Evolutionary conservation across 768 basidiomycete species (phyloP), one percentile per base, ranked within the genome.

Genomic region (Podaxis mareebaensis): DNA sequence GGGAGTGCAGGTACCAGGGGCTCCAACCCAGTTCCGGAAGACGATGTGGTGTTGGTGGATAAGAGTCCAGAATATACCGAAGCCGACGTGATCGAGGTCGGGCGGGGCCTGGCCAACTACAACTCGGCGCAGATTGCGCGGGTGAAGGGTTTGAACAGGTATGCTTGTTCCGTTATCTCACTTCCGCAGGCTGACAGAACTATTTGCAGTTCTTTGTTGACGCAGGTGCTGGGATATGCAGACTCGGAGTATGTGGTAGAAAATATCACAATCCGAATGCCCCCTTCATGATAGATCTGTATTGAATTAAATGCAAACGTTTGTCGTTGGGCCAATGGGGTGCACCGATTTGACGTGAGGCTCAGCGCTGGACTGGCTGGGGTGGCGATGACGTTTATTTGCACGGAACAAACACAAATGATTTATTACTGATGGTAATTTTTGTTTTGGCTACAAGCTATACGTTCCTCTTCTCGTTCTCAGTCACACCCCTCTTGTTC

Each of bases 221-320:
- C 89, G 8, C 85, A 88, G 64, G 69, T 95, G 5, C 75, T 99
- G 53, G 96, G 95, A 2, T 99, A 99, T 74, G 92, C 92, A 13
- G 97, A 99, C 72, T 92, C 93, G 28, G 97, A 99, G 73, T 92
- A 99, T 77, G 95, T 99, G 53, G 96, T 96, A 5, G 97, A 99
- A 71, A 93, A 95, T 70, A 89, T 97, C 69, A 94, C 92, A 2
- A 90, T 96, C 58, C 83, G 89, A 58, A 72, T 85, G 46, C 79
- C 82, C 11, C 83, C 86, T 60, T 62, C 40, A 22, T 63, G 54
- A 64, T 64, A 64, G 22, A 53, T 54, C 44, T 60, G 58, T 52
- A 60, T 46, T 48, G 28, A 52, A 38, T 60, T 36, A 61, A 64
- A 22, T 56, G 61, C 30, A 22, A 24, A 38, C 52, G 58, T 49